Conservation (phyloP, 257 asterid species). For the Phtheirospermum japonicum region DNA sequence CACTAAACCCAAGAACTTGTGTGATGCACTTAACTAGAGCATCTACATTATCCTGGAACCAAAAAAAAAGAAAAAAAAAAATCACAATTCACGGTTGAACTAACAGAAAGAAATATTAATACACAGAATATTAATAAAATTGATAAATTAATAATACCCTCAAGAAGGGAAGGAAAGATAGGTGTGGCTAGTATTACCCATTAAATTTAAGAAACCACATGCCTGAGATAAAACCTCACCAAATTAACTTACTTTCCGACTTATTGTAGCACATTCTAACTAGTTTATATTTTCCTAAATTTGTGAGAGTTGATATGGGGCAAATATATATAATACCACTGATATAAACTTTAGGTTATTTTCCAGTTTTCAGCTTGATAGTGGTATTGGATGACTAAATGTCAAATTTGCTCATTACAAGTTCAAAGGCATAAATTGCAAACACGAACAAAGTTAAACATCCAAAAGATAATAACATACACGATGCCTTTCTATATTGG, state of each 20-base stretch:
- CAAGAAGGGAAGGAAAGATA: slow-evolving; percentile 7
- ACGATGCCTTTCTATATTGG: slow-evolving; percentile 54
- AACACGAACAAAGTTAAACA: slow-evolving; percentile 3
- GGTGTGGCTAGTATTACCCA: background rate
- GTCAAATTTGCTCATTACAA: background rate
- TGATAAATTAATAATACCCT: background rate
- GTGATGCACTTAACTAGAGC: slow-evolving; percentile 47
- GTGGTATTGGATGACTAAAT: too few relatives aligned
- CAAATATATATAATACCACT: background rate
- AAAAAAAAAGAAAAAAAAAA: slow-evolving; percentile 7
- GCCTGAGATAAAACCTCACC: background rate
- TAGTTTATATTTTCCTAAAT: background rate
- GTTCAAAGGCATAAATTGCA: slow-evolving; percentile 3
- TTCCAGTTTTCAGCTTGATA: slow-evolving; percentile 12
- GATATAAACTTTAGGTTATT: background rate
- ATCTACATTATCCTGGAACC: slow-evolving; percentile 56
- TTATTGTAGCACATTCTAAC: background rate
- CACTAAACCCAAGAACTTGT: slow-evolving; percentile 59
- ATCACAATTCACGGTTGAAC: slow-evolving; percentile 19
- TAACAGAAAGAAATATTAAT: slow-evolving; percentile 5
- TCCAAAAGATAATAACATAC: slow-evolving; percentile 35
- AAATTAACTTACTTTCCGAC: background rate
- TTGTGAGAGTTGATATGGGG: background rate
- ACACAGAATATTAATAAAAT: background rate
- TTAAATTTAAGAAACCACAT: background rate